These are phyloP conservation scores for Xylaria cubensis DNA, from an alignment of 495 filamentous ascomycete species.

Conservation along the genomic window DNA sequence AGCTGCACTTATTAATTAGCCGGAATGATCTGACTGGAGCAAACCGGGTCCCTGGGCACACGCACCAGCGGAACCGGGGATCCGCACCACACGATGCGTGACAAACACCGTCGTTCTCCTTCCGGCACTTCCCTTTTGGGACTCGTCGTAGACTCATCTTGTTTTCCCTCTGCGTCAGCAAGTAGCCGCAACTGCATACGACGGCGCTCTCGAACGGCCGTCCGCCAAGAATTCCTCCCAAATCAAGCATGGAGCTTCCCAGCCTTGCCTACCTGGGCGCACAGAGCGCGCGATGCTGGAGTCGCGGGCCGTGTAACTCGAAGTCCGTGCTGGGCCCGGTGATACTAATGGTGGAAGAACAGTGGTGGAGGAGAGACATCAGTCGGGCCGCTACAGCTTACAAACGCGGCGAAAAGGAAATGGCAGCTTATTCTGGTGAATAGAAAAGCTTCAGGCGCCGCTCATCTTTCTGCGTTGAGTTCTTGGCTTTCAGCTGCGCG, in stretches of 20 bases:
- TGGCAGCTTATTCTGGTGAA: background rate
- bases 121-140: constrained; percentile 41
- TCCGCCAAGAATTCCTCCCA: constrained; percentile 9
- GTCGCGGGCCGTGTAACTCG: constrained; percentile 34
- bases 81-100: constrained; percentile 13
- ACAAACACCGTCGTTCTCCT: constrained; percentile 23
- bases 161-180: constrained; percentile 20
- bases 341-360: constrained; percentile 28
- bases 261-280: constrained; percentile 20
- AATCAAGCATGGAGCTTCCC: constrained; percentile 16
- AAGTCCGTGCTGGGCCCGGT: constrained; percentile 13
- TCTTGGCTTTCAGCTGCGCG: background rate
- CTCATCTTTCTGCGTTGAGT: background rate
- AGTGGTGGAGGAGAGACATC: constrained; percentile 25
- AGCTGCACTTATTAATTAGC: constrained; percentile 17
- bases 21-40: constrained; percentile 17
- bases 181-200: background rate
- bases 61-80: constrained; percentile 15
- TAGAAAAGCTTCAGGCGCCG: constrained; percentile 13
- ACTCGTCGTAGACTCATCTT: constrained; percentile 18
- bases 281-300: constrained; percentile 34
- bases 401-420: constrained; percentile 16
- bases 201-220: constrained; percentile 10
- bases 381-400: constrained; percentile 22
- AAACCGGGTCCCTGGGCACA: constrained; percentile 1